Base-by-base conservation (phyloP, 2,329 filamentous ascomycete genomes). In the Botrytis tulipae region DNA sequence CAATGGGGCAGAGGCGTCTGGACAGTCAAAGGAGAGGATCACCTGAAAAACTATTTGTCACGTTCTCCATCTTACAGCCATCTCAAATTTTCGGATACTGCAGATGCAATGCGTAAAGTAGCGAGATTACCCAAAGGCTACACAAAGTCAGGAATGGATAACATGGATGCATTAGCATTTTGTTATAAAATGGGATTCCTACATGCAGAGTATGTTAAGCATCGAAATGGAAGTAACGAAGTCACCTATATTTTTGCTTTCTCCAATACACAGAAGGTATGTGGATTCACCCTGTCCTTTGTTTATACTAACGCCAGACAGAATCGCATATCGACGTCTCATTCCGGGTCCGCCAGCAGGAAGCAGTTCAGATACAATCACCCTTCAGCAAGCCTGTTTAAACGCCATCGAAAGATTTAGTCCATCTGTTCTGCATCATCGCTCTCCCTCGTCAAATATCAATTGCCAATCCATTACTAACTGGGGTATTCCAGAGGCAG, bases 241-340 rank as follows among this genome's bases (percentile, higher is more conserved):
- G n/a, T 37, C 14, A 67, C 63, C n/a, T 67, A 67, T 37, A 16
- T n/a, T 51, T 67, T 67, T 25, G 44, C 63, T n/a, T n/a, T 67
- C 63, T 51, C 63, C 44, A 51, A 67, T 67, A 51, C 63, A 67
- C n/a, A 32, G 7, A 67, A 37, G 63, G 44, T 51, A 37, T 37
- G 7, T 51, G 22, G 10, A 51, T 51, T 14, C 48, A 6, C 22
- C 32, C 12, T n/a, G 22, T 37, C 1, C 29, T 51, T 51, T 51
- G 18, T n/a, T n/a, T 25, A 37, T 37, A 40, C 63, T 51, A 37
- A 67, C 5, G 5, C 35, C 14, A 37, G 7, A 37, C 44, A 67
- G 63, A n/a, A 35, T 67, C 25, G 63, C 63, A 37, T 51, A 67
- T 37, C 44, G 44, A 20, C 29, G 44, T n/a, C 63, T 67, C 9